Evolutionary conservation across 1,284 basidiomycete species (phyloP).

Genomic region (Papiliotrema fonsecae): DNA sequence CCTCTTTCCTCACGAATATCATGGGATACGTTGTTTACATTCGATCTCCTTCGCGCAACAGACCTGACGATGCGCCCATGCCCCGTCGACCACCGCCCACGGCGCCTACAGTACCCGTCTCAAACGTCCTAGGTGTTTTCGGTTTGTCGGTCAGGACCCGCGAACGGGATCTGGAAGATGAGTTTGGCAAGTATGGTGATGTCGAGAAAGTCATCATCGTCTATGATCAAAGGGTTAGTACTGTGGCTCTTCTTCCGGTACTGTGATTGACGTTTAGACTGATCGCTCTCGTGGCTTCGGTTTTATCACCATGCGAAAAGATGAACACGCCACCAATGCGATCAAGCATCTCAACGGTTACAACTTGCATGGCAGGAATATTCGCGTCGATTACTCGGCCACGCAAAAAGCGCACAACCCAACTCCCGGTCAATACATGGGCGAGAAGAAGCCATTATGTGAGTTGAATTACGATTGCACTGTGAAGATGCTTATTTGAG

Average conservation of each 20-base stretch:
- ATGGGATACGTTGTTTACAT: background rate
- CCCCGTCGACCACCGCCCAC: constrained; percentile 8
- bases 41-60: background rate
- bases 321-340: constrained; percentile 80
- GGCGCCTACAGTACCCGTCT: constrained; percentile 60
- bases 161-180: constrained; percentile 89
- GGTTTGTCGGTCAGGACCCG: constrained; percentile 91
- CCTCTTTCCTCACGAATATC: background rate
- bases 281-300: constrained; percentile 96
- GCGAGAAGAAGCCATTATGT: constrained; percentile 62
- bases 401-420: constrained; percentile 90
- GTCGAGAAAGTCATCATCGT: constrained; percentile 97
- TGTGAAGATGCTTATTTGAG: background rate
- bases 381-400: constrained; percentile 95
- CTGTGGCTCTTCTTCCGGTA: too few species aligned
- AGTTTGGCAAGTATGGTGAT: constrained; percentile 80
- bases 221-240: constrained; percentile 90
- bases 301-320: constrained; percentile 86
- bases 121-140: constrained; percentile 89
- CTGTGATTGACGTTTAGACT: too few species aligned
- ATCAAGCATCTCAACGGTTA: constrained; percentile 90
- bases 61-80: background rate
- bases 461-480: too few species aligned
- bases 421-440: constrained; percentile 97
- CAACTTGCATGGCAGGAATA: constrained; percentile 88